Evolutionary conservation across 1,284 basidiomycete genomes (phyloP), one percentile per base, ranked within the genome.

Genomic region (Xerocomus minutiporus): DNA sequence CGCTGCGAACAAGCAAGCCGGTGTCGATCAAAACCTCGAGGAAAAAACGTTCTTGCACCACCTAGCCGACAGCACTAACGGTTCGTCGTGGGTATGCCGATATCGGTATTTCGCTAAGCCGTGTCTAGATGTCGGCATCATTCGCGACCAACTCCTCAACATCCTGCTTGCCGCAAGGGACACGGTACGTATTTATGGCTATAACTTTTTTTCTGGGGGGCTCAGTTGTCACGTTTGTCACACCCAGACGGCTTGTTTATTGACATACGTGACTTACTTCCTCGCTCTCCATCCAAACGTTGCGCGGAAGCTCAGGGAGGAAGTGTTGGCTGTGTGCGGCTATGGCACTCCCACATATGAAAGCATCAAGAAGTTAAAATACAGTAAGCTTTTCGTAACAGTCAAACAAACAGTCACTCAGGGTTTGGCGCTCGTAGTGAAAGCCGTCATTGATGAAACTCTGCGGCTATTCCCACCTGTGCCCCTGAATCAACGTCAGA

Each of bases 381-480:
- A 88, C 61, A 73, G 84, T 86, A 58, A 57, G 82, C 5, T 32
- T 75, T 43, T 29, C 38, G 46, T 35, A 28, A 48, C 28, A 34
- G 52, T 53, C 20, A 23, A 26, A 43, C 36, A 3, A 25, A 28
- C 41, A 28, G n/a, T 47, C 9, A 41, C 46, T 58, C 12, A 62
- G 8, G 15, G 15, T 48, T 13, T 48, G n/a, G 41, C 46, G 28
- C 53, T 35, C 46, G 43, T 34, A 86, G 84, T 88, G 71, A 78
- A 82, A 54, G 86, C 86, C 4, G 81, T 88, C 12, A 75, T 89
- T 34, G 85, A 88, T 56, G 86, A 89, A 60, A 83, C 83, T 0
- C 73, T 89, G 5, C 78, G 87, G 26, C 65, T 90, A 2, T 89
- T 84, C 70, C 85, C 86, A 4, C 84, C 86, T 8, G 84, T 88